Conservation (phyloP, 2,329 filamentous ascomycete species). For the Apiospora sp. region DNA sequence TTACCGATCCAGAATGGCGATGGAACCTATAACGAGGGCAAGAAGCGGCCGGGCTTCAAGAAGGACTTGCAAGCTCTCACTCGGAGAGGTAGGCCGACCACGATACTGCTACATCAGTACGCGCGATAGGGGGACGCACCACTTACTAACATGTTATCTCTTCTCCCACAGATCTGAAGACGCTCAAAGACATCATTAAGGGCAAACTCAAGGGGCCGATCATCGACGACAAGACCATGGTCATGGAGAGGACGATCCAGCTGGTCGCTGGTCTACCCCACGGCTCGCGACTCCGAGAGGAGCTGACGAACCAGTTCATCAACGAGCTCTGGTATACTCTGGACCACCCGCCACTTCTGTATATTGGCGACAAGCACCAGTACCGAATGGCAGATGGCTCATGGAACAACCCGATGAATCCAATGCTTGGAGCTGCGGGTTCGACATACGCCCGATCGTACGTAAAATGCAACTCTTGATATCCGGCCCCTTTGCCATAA, state of each 20-base stretch:
- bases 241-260: constrained; percentile 78
- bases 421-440: constrained; percentile 71
- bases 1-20: constrained; percentile 69
- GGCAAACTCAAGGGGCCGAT: constrained; percentile 70
- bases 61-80: constrained; percentile 66
- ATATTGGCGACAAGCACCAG: constrained; percentile 66
- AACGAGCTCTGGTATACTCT: constrained; percentile 75
- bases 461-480: background rate
- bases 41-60: constrained; percentile 59
- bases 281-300: constrained; percentile 65
- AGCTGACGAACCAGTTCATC: constrained; percentile 73
- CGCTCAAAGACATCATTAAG: constrained; percentile 66
- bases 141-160: background rate
- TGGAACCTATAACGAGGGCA: constrained; percentile 61
- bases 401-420: constrained; percentile 73
- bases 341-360: constrained; percentile 75
- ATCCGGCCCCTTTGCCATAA: background rate
- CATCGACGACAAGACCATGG: constrained; percentile 77
- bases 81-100: constrained; percentile 49
- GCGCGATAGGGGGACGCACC: background rate
- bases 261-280: constrained; percentile 71
- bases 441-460: constrained; percentile 70
- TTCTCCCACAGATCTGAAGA: constrained; percentile 63
- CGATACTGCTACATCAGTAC: too few species aligned
- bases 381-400: constrained; percentile 77